Evolutionary conservation across 176 grass and related monocot genomes (phyloP).

Genomic region (Bonia amplexicaulis): DNA sequence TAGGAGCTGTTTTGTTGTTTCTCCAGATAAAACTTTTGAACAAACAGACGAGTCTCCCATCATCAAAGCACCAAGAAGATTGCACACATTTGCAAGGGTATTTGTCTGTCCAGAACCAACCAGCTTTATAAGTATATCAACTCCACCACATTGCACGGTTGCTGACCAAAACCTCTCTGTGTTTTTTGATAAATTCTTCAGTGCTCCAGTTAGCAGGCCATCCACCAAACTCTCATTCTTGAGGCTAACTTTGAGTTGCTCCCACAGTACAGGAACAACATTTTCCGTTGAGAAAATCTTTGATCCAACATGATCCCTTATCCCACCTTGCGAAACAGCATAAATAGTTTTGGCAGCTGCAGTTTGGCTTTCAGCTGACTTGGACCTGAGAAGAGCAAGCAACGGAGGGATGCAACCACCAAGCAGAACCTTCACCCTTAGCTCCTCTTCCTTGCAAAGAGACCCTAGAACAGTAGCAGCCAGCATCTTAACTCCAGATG

Average conservation of each 20-base stretch:
- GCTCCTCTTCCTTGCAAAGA: constrained; percentile 92
- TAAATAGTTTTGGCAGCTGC: constrained; percentile 88
- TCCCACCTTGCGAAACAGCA: constrained; percentile 88
- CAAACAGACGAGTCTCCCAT: constrained; percentile 90
- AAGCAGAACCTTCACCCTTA: constrained; percentile 87
- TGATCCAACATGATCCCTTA: constrained; percentile 94
- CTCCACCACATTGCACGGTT: constrained; percentile 77
- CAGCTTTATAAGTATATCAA: constrained; percentile 92
- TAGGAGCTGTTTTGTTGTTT: constrained; percentile 84
- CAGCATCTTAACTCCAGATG: constrained; percentile 73
- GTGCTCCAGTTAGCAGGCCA: constrained; percentile 73
- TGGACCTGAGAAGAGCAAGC: constrained; percentile 77
- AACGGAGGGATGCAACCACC: constrained; percentile 94
- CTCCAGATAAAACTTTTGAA: constrained; percentile 72
- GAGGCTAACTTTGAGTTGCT: constrained; percentile 74
- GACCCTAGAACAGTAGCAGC: constrained; percentile 81
- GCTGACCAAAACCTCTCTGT: constrained; percentile 84
- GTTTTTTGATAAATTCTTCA: constrained; percentile 91
- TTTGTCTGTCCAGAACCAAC: constrained; percentile 66
- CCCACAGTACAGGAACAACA: constrained; percentile 85
- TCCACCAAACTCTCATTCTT: constrained; percentile 80
- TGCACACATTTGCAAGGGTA: constrained; percentile 74
- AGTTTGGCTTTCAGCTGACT: constrained; percentile 71
- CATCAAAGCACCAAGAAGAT: constrained; percentile 89
- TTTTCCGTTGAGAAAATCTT: constrained; percentile 92